Percentiles rank a stretch among this genome's conserved stretches.
Evolutionary conservation across 2,329 filamentous ascomycete genomes (phyloP).

Genomic region (Ophiocordyceps camponoti-rufipedis): DNA sequence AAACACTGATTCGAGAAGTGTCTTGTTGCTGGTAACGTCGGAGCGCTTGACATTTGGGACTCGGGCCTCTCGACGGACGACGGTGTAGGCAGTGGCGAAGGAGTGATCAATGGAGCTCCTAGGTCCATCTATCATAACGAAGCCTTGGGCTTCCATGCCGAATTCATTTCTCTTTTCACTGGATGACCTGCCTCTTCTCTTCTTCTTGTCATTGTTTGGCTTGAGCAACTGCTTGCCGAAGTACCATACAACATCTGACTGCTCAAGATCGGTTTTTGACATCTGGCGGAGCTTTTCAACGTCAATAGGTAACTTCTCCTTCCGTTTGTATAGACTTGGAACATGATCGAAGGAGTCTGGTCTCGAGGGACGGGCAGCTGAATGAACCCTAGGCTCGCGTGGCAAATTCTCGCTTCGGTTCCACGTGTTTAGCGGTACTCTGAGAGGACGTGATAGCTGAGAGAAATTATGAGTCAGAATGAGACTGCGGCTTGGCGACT

Average conservation of each 20-base stretch:
- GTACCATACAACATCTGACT: neutral
- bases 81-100: neutral
- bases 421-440: too few relatives aligned
- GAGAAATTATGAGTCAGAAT: too few relatives aligned
- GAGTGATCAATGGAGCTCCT: neutral
- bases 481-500: too few relatives aligned
- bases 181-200: neutral
- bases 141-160: neutral
- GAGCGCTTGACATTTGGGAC: neutral
- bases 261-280: neutral
- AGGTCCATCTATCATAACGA: constrained; percentile 1
- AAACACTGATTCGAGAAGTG: neutral
- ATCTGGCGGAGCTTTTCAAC: neutral
- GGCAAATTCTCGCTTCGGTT: too few relatives aligned
- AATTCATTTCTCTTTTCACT: neutral
- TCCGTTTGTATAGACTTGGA: neutral
- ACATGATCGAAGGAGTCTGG: too few relatives aligned
- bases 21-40: neutral
- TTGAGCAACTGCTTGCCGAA: neutral
- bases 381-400: neutral
- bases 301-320: neutral
- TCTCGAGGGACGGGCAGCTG: too few relatives aligned
- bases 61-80: neutral
- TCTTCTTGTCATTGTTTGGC: neutral
- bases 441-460: too few relatives aligned